Evolutionary conservation across 2,329 filamentous ascomycete genomes (phyloP), one percentile per base, ranked within the genome.

Genomic region (Talaromyces sp.): DNA sequence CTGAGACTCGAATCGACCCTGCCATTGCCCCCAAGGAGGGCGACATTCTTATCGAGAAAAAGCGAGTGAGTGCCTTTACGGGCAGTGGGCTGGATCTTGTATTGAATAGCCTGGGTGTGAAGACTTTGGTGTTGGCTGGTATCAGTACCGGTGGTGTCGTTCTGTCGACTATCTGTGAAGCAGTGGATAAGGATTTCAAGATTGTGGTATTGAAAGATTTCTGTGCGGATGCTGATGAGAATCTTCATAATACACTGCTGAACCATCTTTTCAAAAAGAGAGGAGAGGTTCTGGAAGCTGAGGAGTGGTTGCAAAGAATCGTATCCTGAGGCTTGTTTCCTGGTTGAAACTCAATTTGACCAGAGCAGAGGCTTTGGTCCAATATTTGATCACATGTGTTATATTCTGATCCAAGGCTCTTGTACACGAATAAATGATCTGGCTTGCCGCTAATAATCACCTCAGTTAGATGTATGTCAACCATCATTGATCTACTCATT

Each of bases 21-120:
- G 23, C 25, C 3, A 56, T 61, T 37, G 52, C 42, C 1, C 50
- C 52, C 1, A 52, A 61, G 31, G 60, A 57, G 33, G 60, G 50
- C 9, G 52, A 56, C 7, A 31, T 57, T 14, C 37, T 61, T 9
- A 39, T 61, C 7, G 52, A 55, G 18, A 61, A 61, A 12, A 61
- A 56, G 39, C 60, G 60, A 7, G 60, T 61, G 1, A 56, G 50
- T 7, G 60, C 60, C 4, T 39, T 61, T 37, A 46, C 50, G 1
- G 60, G 60, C 8, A 61, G 50, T 48, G 60, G 52, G 1, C n/a
- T 61, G 28, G 60, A 61, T 25, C 28, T 61, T 25, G 28, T 61
- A 5, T 35, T 61, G 28, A 61, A 35, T 14, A 31, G 60, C 2
- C 28, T 61, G 14, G 60, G 60, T 2, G 6, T 57, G 28, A 42